A percentile compares a stretch with the other conserved stretches of the same genome.
Conservation (phyloP, 495 filamentous ascomycete genomes). For the Penicillium mononematosum region DNA sequence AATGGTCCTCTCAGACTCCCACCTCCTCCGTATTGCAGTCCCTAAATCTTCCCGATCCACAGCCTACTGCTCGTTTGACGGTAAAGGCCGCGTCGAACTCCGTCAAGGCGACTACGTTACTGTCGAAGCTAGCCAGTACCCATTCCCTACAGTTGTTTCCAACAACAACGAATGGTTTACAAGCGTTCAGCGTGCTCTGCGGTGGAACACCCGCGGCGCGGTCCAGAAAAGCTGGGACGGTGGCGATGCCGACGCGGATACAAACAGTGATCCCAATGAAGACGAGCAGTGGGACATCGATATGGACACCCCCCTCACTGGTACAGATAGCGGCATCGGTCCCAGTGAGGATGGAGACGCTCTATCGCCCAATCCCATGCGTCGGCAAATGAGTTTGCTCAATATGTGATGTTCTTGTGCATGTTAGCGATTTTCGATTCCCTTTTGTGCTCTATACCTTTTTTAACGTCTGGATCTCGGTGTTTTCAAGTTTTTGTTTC, state of each 20-base stretch:
- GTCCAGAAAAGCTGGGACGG: constrained; percentile 78
- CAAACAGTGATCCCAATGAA: constrained; percentile 35
- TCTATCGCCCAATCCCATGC: constrained; percentile 59
- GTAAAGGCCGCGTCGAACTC: constrained; percentile 90
- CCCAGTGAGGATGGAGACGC: constrained; percentile 63
- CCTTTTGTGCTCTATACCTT: constrained; percentile 12
- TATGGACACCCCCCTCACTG: constrained; percentile 62
- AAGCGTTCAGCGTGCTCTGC: constrained; percentile 80
- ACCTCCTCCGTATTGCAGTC: constrained; percentile 83
- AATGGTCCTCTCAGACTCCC: constrained; percentile 96
- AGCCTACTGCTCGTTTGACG: constrained; percentile 94
- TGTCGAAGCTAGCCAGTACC: constrained; percentile 89
- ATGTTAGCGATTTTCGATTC: constrained; percentile 2
- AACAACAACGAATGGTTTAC: constrained; percentile 87
- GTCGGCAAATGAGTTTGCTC: constrained; percentile 65
- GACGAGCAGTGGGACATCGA: constrained; percentile 72
- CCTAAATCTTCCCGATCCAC: constrained; percentile 82
- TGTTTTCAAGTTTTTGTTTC: neutral
- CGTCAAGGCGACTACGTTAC: constrained; percentile 90
- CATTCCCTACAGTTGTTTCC: constrained; percentile 88
- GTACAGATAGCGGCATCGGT: constrained; percentile 51
- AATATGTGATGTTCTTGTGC: constrained; percentile 35
- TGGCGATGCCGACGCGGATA: constrained; percentile 31
- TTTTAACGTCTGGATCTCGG: constrained; percentile 1
- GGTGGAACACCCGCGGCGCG: constrained; percentile 89